Conservation (phyloP, 495 filamentous ascomycete genomes). For the Hyaloscypha hepaticicola region DNA sequence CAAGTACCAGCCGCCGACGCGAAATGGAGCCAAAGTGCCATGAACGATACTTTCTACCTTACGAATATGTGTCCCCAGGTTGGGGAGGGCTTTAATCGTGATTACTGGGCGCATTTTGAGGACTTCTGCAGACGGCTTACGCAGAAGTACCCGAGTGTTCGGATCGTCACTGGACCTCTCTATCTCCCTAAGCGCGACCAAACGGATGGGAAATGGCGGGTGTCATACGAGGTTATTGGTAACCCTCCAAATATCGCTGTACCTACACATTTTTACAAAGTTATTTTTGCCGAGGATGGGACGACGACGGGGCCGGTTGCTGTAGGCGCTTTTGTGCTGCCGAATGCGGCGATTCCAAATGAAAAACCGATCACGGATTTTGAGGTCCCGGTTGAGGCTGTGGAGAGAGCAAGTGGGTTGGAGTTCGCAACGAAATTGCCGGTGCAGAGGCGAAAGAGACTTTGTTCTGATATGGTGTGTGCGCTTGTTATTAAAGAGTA, state of each 20-base stretch:
- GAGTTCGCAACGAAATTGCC: conserved; percentile 86
- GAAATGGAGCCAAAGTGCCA: conserved; percentile 89
- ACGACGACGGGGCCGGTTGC: conserved; percentile 72
- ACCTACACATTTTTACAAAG: conserved; percentile 98
- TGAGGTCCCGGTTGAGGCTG: conserved; percentile 87
- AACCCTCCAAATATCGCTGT: conserved; percentile 92
- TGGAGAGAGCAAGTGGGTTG: conserved; percentile 88
- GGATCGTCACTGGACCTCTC: conserved; percentile 89
- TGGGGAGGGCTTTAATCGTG: conserved; percentile 94
- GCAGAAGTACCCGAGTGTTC: conserved; percentile 76
- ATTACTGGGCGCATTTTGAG: conserved; percentile 99
- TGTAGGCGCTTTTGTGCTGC: conserved; percentile 90
- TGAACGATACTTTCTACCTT: conserved; percentile 90
- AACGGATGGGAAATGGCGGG: conserved; percentile 87
- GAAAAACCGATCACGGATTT: conserved; percentile 82
- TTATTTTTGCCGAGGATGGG: conserved; percentile 91
- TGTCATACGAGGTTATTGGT: conserved; percentile 96
- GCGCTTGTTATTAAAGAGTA: conserved; percentile 78
- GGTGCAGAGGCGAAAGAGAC: conserved; percentile 63
- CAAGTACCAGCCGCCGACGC: conserved; percentile 96
- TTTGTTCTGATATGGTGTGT: conserved; percentile 86
- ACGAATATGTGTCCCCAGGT: conserved; percentile 98
- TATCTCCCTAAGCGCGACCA: conserved; percentile 82
- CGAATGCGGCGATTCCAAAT: conserved; percentile 88
- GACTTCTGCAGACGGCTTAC: conserved; percentile 90